Percentiles rank a stretch among this genome's conserved stretches.
Evolutionary conservation across 1,284 basidiomycete genomes (phyloP).

Genomic region (Ceratobasidium sp.): DNA sequence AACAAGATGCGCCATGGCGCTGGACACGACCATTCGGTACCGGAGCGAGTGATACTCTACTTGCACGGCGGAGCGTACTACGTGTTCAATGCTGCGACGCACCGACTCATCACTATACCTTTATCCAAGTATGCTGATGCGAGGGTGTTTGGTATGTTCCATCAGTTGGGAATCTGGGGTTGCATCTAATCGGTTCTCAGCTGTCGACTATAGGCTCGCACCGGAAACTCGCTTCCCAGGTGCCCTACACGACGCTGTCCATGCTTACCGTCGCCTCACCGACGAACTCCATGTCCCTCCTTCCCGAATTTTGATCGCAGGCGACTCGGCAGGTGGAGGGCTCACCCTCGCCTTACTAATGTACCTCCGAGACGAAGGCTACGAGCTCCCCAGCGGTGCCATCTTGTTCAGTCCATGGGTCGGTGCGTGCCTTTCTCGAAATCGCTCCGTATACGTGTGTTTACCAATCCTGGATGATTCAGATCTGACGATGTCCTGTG

Average conservation of each 20-base stretch:
- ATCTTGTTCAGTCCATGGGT: slow-evolving; percentile 95
- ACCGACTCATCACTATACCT: slow-evolving; percentile 90
- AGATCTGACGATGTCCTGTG: slow-evolving; percentile 95
- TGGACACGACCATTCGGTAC: slow-evolving; percentile 45
- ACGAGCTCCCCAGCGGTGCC: slow-evolving; percentile 79
- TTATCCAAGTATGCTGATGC: slow-evolving; percentile 90
- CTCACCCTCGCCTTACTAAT: slow-evolving; percentile 84
- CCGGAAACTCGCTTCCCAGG: slow-evolving; percentile 95
- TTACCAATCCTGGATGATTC: slow-evolving; percentile 42
- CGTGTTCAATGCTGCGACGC: slow-evolving; percentile 91
- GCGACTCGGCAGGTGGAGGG: slow-evolving; percentile 94
- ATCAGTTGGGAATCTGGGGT: slow-evolving; percentile 10
- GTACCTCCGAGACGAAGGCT: slow-evolving; percentile 88
- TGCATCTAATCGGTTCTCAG: slow-evolving; percentile 52
- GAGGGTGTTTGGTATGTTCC: slow-evolving; percentile 86
- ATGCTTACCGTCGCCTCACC: slow-evolving; percentile 84
- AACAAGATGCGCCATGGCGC: slow-evolving; percentile 50
- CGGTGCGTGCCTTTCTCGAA: slow-evolving; percentile 59
- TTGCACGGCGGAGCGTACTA: slow-evolving; percentile 87
- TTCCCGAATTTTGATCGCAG: slow-evolving; percentile 86
- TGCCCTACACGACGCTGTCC: slow-evolving; percentile 89
- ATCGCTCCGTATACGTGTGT: background rate
- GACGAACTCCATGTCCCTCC: slow-evolving; percentile 91
- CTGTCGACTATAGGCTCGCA: slow-evolving; percentile 95
- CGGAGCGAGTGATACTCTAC: slow-evolving; percentile 88